Evolutionary conservation across 257 asterid species (phyloP), one percentile per base, ranked within the genome.

Genomic region (Ballota nigra): DNA sequence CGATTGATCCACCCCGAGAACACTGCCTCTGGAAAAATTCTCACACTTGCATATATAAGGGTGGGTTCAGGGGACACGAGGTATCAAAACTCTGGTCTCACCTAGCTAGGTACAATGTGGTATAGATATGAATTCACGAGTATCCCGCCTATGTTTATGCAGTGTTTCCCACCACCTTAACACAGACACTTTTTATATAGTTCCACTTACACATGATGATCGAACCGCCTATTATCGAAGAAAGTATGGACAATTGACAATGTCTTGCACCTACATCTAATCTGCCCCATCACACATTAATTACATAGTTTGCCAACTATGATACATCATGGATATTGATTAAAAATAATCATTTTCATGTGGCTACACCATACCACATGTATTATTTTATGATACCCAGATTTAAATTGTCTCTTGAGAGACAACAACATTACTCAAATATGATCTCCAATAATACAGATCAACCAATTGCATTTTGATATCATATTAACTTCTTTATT

Each of bases 331-430:
- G 52, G 53, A 45, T 15, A 4, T 2, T 45, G 20, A n/a, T 45
- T 3, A 45, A n/a, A 45, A 12, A 18, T 6, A 19, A 18, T 18
- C 1, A 52, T 52, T 13, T 7, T 20, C 59, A 52, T 52, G 12
- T 52, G 33, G 66, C 56, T 34, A 55, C 55, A 49, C 72, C 34
- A 69, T 1, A 4, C 1, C 36, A 6, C 40, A 62, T 52, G 6
- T 20, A 45, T 76, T 52, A 66, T 28, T 63, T 55, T 53, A 26
- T 29, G 10, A 16, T 18, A 69, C 29, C 61, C 13, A 64, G 55
- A 70, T 70, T 56, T 70, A 22, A 29, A 65, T 36, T 56, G 77
- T 67, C 74, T 57, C 49, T 33, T 24, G 52, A 52, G 31, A 31
- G 58, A 52, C 59, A 52, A n/a, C n/a, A n/a, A 49, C 23, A 49